Percentiles rank a stretch among this genome's conserved stretches.
Evolutionary conservation across 768 basidiomycete genomes (phyloP).

Genomic region (Russula sp.): DNA sequence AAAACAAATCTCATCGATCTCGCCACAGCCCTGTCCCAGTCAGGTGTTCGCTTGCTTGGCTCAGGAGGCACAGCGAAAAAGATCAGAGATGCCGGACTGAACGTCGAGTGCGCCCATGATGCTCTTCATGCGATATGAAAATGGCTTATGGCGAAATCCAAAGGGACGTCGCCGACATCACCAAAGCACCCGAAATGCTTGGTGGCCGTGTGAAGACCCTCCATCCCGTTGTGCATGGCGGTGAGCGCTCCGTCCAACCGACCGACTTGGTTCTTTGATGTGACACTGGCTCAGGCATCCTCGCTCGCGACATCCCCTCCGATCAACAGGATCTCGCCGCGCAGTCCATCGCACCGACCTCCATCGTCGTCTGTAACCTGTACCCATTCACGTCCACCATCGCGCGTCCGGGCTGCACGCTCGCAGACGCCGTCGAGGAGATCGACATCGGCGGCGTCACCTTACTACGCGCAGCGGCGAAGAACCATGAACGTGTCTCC

Average conservation of each 20-base stretch:
- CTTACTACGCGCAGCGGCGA: conserved; percentile 93
- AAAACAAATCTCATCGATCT: conserved; percentile 86
- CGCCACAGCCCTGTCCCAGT: conserved; percentile 71
- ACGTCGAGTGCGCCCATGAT: conserved; percentile 65
- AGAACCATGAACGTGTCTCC: conserved; percentile 91
- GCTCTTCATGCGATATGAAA: not conserved
- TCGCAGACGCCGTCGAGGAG: conserved; percentile 92
- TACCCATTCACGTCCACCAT: conserved; percentile 95
- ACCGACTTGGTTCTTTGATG: not conserved
- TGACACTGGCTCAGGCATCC: conserved; percentile 56
- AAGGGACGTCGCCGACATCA: conserved; percentile 96
- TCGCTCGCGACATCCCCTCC: conserved; percentile 85
- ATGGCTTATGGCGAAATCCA: not conserved
- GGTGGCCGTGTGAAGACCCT: conserved; percentile 98
- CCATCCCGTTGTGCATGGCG: conserved; percentile 96
- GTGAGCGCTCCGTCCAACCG: conserved; percentile 34
- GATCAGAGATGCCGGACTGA: conserved; percentile 87
- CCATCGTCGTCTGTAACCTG: conserved; percentile 97
- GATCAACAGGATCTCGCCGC: conserved; percentile 80
- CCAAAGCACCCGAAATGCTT: conserved; percentile 98
- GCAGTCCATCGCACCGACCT: conserved; percentile 86
- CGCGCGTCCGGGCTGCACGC: conserved; percentile 79
- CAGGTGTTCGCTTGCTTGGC: conserved; percentile 83
- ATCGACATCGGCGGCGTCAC: conserved; percentile 99
- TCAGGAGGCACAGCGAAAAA: conserved; percentile 98